Percentiles rank a stretch among this genome's conserved stretches.
These are phyloP conservation scores for Ceratobasidium sp. DNA, from an alignment of 1,284 basidiomycete genomes.

Conservation along the genomic window DNA sequence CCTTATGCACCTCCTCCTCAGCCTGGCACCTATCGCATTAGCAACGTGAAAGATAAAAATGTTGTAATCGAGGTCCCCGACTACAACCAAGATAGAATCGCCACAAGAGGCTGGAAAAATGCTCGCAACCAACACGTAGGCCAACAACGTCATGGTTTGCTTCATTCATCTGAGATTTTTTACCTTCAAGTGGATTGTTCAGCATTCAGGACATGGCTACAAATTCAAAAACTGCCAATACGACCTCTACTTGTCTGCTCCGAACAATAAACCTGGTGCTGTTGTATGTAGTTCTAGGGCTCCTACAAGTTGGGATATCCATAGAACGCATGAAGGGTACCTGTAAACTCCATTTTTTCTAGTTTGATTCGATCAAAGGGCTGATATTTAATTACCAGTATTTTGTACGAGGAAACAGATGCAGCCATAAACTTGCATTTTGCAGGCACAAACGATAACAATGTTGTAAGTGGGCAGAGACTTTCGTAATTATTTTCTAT, in stretches of 20 bases:
- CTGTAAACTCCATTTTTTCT: not conserved
- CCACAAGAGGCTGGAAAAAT: not conserved
- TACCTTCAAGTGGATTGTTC: conserved; percentile 7
- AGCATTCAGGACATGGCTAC: conserved; percentile 11
- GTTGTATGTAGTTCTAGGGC: not conserved
- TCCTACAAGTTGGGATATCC: not conserved
- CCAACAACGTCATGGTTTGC: no score
- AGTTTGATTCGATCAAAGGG: not conserved
- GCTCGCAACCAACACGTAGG: not conserved
- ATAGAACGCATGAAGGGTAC: not conserved
- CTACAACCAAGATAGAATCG: not conserved
- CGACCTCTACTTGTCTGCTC: not conserved
- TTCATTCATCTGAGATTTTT: no score
- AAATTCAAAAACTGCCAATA: conserved; percentile 16
- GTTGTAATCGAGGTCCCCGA: not conserved
- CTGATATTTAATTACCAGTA: not conserved
- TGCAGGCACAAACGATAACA: not conserved
- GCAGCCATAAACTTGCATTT: not conserved
- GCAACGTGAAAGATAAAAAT: not conserved
- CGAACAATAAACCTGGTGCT: not conserved
- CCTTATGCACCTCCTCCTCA: not conserved
- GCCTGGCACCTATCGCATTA: conserved; percentile 8
- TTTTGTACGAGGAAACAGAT: not conserved
- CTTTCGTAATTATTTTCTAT: not conserved
- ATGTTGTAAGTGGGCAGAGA: not conserved